Conservation (phyloP, 768 basidiomycete species). For the Macrolepiota fuliginosa region DNA sequence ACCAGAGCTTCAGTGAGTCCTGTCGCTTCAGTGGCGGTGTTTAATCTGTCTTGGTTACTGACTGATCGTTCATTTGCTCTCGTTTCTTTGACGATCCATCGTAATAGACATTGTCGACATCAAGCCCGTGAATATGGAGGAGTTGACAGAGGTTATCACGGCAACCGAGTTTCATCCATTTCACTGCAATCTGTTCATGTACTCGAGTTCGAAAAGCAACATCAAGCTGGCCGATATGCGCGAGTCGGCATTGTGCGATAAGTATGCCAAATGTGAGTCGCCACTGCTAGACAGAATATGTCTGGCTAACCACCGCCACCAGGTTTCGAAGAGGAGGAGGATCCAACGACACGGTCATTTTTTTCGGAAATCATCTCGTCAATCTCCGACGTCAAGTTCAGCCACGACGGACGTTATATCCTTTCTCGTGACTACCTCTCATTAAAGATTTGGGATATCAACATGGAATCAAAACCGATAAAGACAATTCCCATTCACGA, state of each 20-base stretch:
- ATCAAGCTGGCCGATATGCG: constrained; percentile 99
- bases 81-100: constrained; percentile 8
- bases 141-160: constrained; percentile 99
- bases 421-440: constrained; percentile 96
- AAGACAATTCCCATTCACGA: constrained; percentile 99
- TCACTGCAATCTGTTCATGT: constrained; percentile 99
- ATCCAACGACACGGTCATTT: constrained; percentile 95
- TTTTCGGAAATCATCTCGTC: constrained; percentile 99
- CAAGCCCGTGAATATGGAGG: constrained; percentile 99
- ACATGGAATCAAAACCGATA: constrained; percentile 95
- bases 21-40: not conserved
- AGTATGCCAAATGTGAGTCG: constrained; percentile 88
- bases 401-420: constrained; percentile 95
- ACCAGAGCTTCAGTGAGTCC: constrained; percentile 96
- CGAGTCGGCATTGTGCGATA: constrained; percentile 94
- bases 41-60: constrained; percentile 15
- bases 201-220: constrained; percentile 98
- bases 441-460: constrained; percentile 99
- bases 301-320: constrained; percentile 18
- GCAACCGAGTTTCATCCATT: constrained; percentile 98
- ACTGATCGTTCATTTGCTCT: constrained; percentile 1
- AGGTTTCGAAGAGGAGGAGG: constrained; percentile 99
- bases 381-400: constrained; percentile 99
- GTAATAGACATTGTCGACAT: constrained; percentile 95
- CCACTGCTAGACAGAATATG: not conserved